phyloP scores from a whole-genome alignment of 2,329 filamentous ascomycete genomes.

The Ophioceras dolichostomum region DNA sequence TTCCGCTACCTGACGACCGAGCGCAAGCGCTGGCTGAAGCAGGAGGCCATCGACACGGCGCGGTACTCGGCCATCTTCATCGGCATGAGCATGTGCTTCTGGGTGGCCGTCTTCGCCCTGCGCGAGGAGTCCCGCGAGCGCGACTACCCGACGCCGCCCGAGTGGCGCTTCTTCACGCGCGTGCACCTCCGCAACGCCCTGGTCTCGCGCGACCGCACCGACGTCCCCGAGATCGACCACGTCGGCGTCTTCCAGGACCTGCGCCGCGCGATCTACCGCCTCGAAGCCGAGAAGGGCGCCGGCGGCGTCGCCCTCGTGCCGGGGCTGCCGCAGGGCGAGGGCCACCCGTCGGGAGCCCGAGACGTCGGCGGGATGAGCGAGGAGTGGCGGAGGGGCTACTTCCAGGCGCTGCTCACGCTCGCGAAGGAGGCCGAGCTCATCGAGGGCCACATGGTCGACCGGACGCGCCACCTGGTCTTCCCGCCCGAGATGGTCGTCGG shows the following conservation, averaged over 20 bases:
- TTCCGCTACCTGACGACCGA: constrained; percentile 72
- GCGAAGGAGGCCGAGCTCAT: constrained; percentile 69
- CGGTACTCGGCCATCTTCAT: constrained; percentile 58
- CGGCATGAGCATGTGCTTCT: constrained; percentile 46
- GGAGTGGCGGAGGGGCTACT: constrained; percentile 78
- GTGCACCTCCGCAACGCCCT: constrained; percentile 54
- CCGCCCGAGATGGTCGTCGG: constrained; percentile 64
- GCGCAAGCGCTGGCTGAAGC: constrained; percentile 54
- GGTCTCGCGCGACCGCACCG: constrained; percentile 42
- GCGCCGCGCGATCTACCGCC: constrained; percentile 44
- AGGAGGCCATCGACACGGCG: constrained; percentile 56
- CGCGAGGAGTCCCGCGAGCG: constrained; percentile 67
- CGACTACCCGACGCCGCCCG: constrained; percentile 65
- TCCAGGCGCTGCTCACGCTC: constrained; percentile 65
- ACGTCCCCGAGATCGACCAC: constrained; percentile 55
- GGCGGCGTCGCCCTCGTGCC: constrained; percentile 38
- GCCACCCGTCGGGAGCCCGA: constrained; percentile 22
- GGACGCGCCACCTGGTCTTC: constrained; percentile 51
- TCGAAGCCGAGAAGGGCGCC: constrained; percentile 65
- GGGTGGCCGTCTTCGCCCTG: constrained; percentile 51
- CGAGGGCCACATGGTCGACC: constrained; percentile 67
- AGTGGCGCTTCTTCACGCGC: constrained; percentile 65
- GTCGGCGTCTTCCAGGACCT: constrained; percentile 49
- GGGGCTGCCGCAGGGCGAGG: constrained; percentile 34
- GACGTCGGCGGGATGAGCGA: constrained; percentile 69